Base-by-base conservation (phyloP, 2,329 filamentous ascomycete genomes). In the Monilinia laxa region DNA sequence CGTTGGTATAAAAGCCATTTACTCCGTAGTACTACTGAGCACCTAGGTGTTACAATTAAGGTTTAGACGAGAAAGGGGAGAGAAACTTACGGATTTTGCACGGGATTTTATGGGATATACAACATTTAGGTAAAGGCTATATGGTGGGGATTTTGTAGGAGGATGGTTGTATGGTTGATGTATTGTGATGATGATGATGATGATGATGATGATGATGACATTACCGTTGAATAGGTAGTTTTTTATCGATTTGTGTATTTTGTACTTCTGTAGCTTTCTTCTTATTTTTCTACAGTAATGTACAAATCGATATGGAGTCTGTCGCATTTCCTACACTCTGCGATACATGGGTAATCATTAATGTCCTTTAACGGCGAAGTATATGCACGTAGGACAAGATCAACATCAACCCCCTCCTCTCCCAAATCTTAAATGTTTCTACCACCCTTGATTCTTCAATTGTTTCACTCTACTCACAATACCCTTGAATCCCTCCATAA, bases 361-460 rank as follows among this genome's bases (percentile, higher is more conserved):
- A 7, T 60, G 11, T 23, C 28, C 20, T 38, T 25, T 35, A 25
- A 31, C 7, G 18, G 31, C 20, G 23, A 45, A 60, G 42, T 25
- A 52, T 51, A 31, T 52, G 47, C 40, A 20, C 54, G 25, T 70
- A 68, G 66, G 49, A 58, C 68, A 72, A 51, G 54, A 71, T 20
- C 25, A 65, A 51, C 60, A 72, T 20, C 31, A 65, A 64, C 57
- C 52, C 52, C 57, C 40, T 49, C 14, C 20, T 20, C 14, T 31
- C 45, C 28, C n/a, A 14, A 16, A 11, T 51, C 58, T 23, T 38
- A 11, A 10, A 42, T n/a, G 4, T 9, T n/a, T 35, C 70, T 81
- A 96, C 91, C 92, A 95, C 3, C 92, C 92, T 79, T 95, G 91
- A 75, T 81, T 85, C 72, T 85, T 89, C 79, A 96, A 81, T 76